Evolutionary conservation across 345 rosid species (phyloP), one percentile per base, ranked within the genome.

Genomic region (Gossypium arboreum): DNA sequence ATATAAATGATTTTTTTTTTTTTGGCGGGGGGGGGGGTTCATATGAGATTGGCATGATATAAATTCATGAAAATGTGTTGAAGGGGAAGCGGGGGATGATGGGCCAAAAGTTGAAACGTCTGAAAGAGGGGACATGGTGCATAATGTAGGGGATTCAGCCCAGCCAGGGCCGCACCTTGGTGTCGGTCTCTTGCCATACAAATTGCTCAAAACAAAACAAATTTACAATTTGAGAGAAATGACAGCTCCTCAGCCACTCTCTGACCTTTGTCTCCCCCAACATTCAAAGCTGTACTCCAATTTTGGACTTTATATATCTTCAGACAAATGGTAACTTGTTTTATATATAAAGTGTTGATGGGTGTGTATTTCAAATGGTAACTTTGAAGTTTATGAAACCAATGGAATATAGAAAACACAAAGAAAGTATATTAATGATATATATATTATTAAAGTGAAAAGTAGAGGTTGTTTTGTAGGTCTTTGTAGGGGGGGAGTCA

Each of bases 181-280:
- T 88, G 92, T 88, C 88, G 92, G 89, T 17, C 83, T 76, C 82
- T 68, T 57, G 34, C 56, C 80, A 55, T 77, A 85, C 89, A 86
- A 76, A 73, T 20, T 59, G 18, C 18, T 75, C 70, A 54, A 57
- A 80, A 79, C 80, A 66, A 73, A 79, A 79, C 70, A 72, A 81
- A 65, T 39, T 66, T 75, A 77, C 81, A 74, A 73, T 55, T 69
- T 47, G 29, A 10, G 70, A 68, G 85, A 84, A 83, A 75, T 81
- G 89, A 81, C 88, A 83, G 83, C 81, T 79, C 85, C 75, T 76
- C 73, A 7, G 47, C 47, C 57, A 29, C 3, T 15, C 81, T 69
- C 82, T 76, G 77, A 63, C 41, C 73, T 71, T 61, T 79, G 76
- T 78, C 81, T 62, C 83, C 78, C 58, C 85, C 85, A 82, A 78